Evolutionary conservation across 2,329 filamentous ascomycete species (phyloP).

Genomic region (Arthrobotrys megalospora): DNA sequence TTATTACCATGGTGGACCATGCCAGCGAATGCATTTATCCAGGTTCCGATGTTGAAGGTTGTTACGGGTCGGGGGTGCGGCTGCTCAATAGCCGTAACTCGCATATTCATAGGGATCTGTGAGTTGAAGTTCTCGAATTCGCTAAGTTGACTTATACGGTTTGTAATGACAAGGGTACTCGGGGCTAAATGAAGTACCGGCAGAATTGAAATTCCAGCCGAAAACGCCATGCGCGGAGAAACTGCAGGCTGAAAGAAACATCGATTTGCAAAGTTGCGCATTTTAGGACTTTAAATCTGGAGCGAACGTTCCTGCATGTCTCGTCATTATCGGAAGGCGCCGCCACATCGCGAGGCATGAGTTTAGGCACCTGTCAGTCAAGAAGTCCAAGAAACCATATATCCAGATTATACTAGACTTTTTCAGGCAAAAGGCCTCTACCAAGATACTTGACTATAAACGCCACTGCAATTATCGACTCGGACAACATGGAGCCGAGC

Average conservation of each 20-base stretch:
- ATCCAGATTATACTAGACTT: slow-evolving; percentile 38
- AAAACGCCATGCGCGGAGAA: slow-evolving; percentile 52
- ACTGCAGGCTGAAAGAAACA: slow-evolving; percentile 30
- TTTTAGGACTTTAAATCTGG: slow-evolving; percentile 9
- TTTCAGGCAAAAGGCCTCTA: slow-evolving; percentile 43
- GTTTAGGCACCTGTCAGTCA: slow-evolving; percentile 51
- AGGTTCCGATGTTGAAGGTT: slow-evolving; percentile 7
- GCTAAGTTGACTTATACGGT: slow-evolving; percentile 28
- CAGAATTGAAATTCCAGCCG: slow-evolving; percentile 58
- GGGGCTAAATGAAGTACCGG: slow-evolving; percentile 58
- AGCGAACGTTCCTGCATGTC: slow-evolving; percentile 46
- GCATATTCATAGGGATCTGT: slow-evolving; percentile 15
- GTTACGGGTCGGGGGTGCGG: slow-evolving; percentile 35
- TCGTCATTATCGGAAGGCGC: slow-evolving; percentile 45
- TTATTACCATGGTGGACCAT: slow-evolving; percentile 26
- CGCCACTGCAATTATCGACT: slow-evolving; percentile 21
- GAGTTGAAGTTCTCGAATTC: slow-evolving; percentile 34
- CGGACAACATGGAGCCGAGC: slow-evolving; percentile 18
- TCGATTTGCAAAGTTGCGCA: slow-evolving; percentile 8
- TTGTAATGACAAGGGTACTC: slow-evolving; percentile 32
- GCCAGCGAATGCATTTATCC: slow-evolving; percentile 47
- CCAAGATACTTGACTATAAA: slow-evolving; percentile 23
- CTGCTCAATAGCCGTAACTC: slow-evolving; percentile 38
- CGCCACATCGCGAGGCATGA: slow-evolving; percentile 26
- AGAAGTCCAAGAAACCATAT: slow-evolving; percentile 29